Base-by-base conservation (phyloP, 306 rosid species). In the Cyclanthera cordifolia region DNA sequence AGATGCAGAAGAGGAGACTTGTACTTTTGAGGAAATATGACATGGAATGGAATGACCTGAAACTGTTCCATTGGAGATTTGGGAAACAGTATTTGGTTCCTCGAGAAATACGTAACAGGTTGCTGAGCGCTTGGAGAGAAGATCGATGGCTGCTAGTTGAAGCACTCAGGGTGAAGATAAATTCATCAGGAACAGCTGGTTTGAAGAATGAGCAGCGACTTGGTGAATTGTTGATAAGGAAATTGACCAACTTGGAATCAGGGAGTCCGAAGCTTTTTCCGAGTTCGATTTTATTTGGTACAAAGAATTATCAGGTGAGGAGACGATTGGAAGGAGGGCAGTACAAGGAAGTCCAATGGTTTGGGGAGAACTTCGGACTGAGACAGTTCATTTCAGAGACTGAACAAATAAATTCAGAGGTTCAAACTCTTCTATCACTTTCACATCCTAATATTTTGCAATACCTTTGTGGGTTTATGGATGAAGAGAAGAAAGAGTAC, bases 41-140 rank as follows among this genome's bases (percentile, higher is more conserved):
- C 39, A 67, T 20, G 69, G 95, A 83, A 55, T 94, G 96, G 99
- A 88, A 86, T 65, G 99, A 90, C 54, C 84, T 83, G 0, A 77
- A 77, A 55, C 90, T 94, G 70, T 94, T 94, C 72, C 87, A 86
- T 1, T 88, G 96, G 97, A 82, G 83, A 79, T 94, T 83, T 30
- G 99, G 99, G 73, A 90, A 85, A 73, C 99, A 94, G 76, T 94
- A 94, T 76, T 77, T 94, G 83, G 86, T 94, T 24, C 80, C 92
- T 17, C 76, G 75, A 15, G 91, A 75, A 21, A 86, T 94, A 23
- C 77, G 79, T 77, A 78, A 57, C 46, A 80, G 83, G 15, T 61
- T 90, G 82, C 92, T 80, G 39, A 71, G 50, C 53, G 87, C 86
- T 46, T 85, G 87, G 87, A 88, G 70, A 71, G 95, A 90, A 78